Conservation (phyloP, 1,284 basidiomycete genomes). For the Trametes pubescens region DNA sequence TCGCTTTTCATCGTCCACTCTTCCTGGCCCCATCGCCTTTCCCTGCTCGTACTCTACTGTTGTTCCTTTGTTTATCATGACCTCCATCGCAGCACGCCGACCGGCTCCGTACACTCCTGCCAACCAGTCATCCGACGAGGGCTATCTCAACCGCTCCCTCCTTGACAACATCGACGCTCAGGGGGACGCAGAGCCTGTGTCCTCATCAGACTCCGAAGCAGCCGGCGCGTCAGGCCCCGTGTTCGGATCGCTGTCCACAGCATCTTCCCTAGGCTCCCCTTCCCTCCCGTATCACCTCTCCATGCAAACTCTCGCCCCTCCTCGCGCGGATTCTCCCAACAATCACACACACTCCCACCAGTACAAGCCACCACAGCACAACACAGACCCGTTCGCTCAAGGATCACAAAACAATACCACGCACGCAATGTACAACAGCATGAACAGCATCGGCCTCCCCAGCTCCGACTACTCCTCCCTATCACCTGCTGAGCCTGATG, state of each 20-base stretch:
- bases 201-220: slow-evolving; percentile 61
- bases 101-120: slow-evolving; percentile 44
- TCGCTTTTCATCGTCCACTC: slow-evolving; percentile 36
- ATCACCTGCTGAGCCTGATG: slow-evolving; percentile 46
- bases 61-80: slow-evolving; percentile 64
- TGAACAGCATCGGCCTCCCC: slow-evolving; percentile 46
- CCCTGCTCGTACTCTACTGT: slow-evolving; percentile 36
- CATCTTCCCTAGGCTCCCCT: slow-evolving; percentile 60
- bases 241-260: slow-evolving; percentile 56
- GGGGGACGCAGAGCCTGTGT: slow-evolving; percentile 76
- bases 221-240: slow-evolving; percentile 49
- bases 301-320: slow-evolving; percentile 52
- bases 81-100: slow-evolving; percentile 54
- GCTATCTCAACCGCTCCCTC: slow-evolving; percentile 82
- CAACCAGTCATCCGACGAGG: slow-evolving; percentile 68
- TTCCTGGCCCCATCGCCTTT: slow-evolving; percentile 30
- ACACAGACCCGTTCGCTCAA: slow-evolving; percentile 43
- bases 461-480: slow-evolving; percentile 49
- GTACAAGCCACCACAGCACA: slow-evolving; percentile 46
- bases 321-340: slow-evolving; percentile 59
- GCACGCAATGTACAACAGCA: slow-evolving; percentile 58
- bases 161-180: slow-evolving; percentile 81
- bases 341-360: slow-evolving; percentile 44
- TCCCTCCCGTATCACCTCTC: slow-evolving; percentile 60
- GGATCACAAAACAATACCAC: slow-evolving; percentile 41